Percentiles rank a stretch among this genome's conserved stretches.
Evolutionary conservation across 495 filamentous ascomycete species (phyloP).

Genomic region (Talaromyces liani): DNA sequence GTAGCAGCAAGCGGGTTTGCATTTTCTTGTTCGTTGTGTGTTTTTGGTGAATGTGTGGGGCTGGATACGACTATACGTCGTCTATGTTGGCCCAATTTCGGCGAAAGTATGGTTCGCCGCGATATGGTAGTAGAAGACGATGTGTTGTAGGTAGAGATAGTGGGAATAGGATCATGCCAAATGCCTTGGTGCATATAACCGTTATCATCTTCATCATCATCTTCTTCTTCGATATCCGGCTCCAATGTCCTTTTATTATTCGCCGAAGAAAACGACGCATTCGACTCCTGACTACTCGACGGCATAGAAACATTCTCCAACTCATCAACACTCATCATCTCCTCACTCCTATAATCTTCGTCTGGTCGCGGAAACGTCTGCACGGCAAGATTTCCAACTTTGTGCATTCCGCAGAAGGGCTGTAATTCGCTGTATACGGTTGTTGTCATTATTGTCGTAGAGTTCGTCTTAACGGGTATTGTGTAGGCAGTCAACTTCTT

Average conservation of each 20-base stretch:
- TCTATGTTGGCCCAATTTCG: constrained; percentile 24
- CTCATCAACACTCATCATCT: constrained; percentile 21
- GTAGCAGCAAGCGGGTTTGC: constrained; percentile 7
- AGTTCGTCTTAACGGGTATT: constrained; percentile 13
- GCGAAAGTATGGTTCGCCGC: constrained; percentile 27
- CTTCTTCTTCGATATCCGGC: constrained; percentile 9
- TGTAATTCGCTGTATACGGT: constrained; percentile 46
- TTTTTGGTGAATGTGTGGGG: background rate
- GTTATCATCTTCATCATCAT: constrained; percentile 13
- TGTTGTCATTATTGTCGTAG: constrained; percentile 8
- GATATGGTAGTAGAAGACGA: background rate
- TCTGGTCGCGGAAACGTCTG: constrained; percentile 14
- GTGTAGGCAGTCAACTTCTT: constrained; percentile 18
- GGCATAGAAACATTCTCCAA: constrained; percentile 35
- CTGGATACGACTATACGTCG: constrained; percentile 15
- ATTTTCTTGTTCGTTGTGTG: constrained; percentile 7
- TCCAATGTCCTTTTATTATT: constrained; percentile 36
- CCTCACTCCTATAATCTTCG: constrained; percentile 8
- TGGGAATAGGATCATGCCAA: constrained; percentile 5
- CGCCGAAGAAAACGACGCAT: constrained; percentile 18
- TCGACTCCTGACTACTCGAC: constrained; percentile 39
- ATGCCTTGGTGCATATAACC: constrained; percentile 2
- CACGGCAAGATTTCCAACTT: constrained; percentile 41
- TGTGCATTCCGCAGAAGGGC: constrained; percentile 71
- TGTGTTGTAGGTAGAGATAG: background rate